Evolutionary conservation across 2,329 filamentous ascomycete genomes (phyloP).

Genomic region (Colletotrichum spinosum): DNA sequence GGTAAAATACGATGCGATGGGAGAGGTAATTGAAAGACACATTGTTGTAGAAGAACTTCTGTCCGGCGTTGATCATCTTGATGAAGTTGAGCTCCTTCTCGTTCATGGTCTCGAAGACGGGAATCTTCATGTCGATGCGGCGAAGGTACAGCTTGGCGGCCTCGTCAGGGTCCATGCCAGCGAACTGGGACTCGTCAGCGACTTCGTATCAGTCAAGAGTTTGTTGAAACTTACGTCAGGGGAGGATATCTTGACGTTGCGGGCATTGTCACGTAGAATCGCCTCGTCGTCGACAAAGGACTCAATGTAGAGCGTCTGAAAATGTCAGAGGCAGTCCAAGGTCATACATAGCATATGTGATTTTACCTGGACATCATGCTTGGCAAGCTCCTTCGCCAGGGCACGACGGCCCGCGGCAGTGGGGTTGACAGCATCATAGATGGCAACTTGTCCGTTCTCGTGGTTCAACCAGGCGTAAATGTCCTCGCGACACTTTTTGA

Average conservation of each 20-base stretch:
- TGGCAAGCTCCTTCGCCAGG: constrained; percentile 95
- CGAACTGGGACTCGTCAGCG: constrained; percentile 69
- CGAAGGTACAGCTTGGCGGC: constrained; percentile 92
- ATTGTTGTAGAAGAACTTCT: constrained; percentile 95
- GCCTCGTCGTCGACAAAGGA: constrained; percentile 93
- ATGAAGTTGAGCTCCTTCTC: constrained; percentile 96
- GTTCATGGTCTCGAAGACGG: constrained; percentile 96
- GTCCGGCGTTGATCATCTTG: constrained; percentile 98
- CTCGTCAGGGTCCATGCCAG: constrained; percentile 91
- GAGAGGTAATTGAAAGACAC: constrained; percentile 96
- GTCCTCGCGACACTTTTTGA: constrained; percentile 97
- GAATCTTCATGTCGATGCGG: constrained; percentile 92
- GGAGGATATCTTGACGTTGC: constrained; percentile 97
- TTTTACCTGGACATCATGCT: constrained; percentile 88
- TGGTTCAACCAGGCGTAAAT: constrained; percentile 97
- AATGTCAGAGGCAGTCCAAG: constrained; percentile 11
- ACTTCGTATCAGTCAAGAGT: constrained; percentile 3
- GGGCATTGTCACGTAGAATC: constrained; percentile 95
- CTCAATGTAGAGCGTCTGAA: constrained; percentile 92
- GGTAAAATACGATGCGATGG: constrained; percentile 97
- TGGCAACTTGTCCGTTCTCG: constrained; percentile 97
- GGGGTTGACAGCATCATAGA: constrained; percentile 98
- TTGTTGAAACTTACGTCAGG: constrained; percentile 77
- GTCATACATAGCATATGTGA: not conserved
- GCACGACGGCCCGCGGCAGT: constrained; percentile 84